These are phyloP conservation scores for Aureobasidium sp. DNA, from an alignment of 2,329 filamentous ascomycete species.

Conservation along the genomic window DNA sequence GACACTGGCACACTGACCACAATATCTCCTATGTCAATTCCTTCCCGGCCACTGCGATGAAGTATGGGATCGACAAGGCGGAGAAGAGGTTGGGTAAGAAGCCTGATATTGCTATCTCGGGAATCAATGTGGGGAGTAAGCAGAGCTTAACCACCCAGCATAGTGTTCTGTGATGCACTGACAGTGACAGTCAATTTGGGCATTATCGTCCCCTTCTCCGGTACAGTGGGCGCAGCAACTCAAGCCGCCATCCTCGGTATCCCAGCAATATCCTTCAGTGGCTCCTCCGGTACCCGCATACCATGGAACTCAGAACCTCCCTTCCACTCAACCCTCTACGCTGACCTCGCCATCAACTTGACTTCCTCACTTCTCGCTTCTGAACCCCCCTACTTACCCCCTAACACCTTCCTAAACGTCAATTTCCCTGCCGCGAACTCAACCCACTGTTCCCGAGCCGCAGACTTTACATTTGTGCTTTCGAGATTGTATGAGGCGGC, in stretches of 20 bases:
- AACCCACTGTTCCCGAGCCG: conserved; percentile 38
- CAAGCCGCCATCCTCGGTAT: conserved; percentile 50
- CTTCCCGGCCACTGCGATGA: conserved; percentile 56
- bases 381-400: conserved; percentile 56
- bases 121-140: conserved; percentile 49
- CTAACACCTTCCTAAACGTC: conserved; percentile 56
- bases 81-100: conserved; percentile 45
- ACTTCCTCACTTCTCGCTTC: conserved; percentile 47
- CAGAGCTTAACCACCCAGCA: background rate
- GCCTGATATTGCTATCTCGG: conserved; percentile 57
- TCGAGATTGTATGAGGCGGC: conserved; percentile 48
- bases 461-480: conserved; percentile 50
- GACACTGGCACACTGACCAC: conserved; percentile 48
- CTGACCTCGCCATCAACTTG: conserved; percentile 51
- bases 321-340: conserved; percentile 52
- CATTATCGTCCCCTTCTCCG: conserved; percentile 50
- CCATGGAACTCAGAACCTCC: conserved; percentile 46
- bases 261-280: conserved; percentile 62
- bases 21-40: conserved; percentile 66
- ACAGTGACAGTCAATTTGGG: conserved; percentile 45
- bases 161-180: background rate
- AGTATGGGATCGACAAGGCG: conserved; percentile 53
- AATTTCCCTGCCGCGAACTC: conserved; percentile 53
- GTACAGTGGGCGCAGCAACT: conserved; percentile 58
- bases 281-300: conserved; percentile 41